Base-by-base conservation (phyloP, 768 basidiomycete genomes). In the Pholiota microspora region DNA sequence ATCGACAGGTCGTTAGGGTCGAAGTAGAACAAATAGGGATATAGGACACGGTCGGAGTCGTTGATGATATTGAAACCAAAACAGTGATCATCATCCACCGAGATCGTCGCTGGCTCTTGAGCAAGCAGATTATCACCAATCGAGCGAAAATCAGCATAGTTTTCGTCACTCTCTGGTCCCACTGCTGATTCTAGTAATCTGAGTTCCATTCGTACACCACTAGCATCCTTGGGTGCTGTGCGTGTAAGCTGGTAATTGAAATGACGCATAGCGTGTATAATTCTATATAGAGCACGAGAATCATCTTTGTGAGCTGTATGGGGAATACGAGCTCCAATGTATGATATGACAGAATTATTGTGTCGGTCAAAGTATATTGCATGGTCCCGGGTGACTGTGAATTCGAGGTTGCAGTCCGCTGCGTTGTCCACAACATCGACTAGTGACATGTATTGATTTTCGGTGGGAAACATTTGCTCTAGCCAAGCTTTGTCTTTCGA, bases 11-110 rank as follows among this genome's bases (percentile, higher is more conserved):
- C 70, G n/a, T 63, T 67, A 7, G 72, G 72, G 44, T 78, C 76
- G 48, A 78, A 79, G 51, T 74, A 71, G 58, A 76, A 75, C 4
- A 75, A 63, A 27, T 73, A 73, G 18, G 73, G 62, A 46, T 75
- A 78, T 6, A 78, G 53, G 6, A 66, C 60, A n/a, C 61, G 23
- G 38, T 64, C 60, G 0, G 71, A 68, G 0, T 67, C 53, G 55
- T 77, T 77, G 51, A 60, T 62, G 27, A 77, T 62, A 6, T 64
- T 67, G 51, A 77, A 63, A 12, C 75, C 75, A 12, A 75, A 67
- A 2, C 56, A 34, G 3, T 54, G 66, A 0, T 54, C 6, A 21
- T 67, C 63, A 16, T 72, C 62, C 7, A 71, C 60, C 1, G 62
- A 44, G 8, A 74, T 35, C 2, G 49, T 56, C 7, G 69, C 62